A percentile compares a stretch with the other conserved stretches of the same genome.
phyloP scores from a whole-genome alignment of 1,284 basidiomycete genomes.

The Malassezia yamatoensis region DNA sequence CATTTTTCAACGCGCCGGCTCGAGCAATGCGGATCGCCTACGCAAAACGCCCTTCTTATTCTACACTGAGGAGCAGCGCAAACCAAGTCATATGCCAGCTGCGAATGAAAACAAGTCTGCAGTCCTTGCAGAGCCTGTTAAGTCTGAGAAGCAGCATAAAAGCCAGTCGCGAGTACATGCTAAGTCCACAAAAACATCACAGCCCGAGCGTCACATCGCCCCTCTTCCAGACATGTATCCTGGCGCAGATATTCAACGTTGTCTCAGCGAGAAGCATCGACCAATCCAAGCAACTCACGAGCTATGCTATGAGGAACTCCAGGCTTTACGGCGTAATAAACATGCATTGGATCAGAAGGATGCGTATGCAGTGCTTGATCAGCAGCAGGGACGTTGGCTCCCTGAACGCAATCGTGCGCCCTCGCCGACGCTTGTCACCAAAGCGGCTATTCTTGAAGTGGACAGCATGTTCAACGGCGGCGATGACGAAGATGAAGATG shows the following conservation, averaged over 20 bases:
- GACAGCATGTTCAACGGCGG: slow-evolving; percentile 44
- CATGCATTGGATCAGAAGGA: slow-evolving; percentile 18
- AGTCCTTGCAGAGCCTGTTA: background rate
- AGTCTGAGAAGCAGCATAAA: background rate
- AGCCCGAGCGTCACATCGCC: slow-evolving; percentile 31
- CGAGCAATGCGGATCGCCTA: slow-evolving; percentile 32
- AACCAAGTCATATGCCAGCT: background rate
- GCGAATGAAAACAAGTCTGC: slow-evolving; percentile 18
- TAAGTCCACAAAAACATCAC: background rate
- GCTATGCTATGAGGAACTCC: slow-evolving; percentile 32
- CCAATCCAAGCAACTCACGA: slow-evolving; percentile 19
- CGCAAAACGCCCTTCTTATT: slow-evolving; percentile 35
- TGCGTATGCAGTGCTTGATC: slow-evolving; percentile 37
- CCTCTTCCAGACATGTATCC: slow-evolving; percentile 37
- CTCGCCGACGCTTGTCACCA: slow-evolving; percentile 38
- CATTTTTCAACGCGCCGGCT: slow-evolving; percentile 9
- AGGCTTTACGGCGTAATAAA: slow-evolving; percentile 16
- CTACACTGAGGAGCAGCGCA: slow-evolving; percentile 23
- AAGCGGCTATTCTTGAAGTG: slow-evolving; percentile 37
- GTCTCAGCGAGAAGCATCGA: slow-evolving; percentile 8
- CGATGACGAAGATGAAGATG: slow-evolving; percentile 12
- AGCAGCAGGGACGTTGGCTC: slow-evolving; percentile 27
- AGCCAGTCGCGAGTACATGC: slow-evolving; percentile 10
- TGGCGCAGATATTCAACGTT: slow-evolving; percentile 13
- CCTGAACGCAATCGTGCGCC: slow-evolving; percentile 20